Percentiles rank a stretch among this genome's conserved stretches.
phyloP scores from a whole-genome alignment of 768 basidiomycete genomes.

The Wakefieldia striispora region DNA sequence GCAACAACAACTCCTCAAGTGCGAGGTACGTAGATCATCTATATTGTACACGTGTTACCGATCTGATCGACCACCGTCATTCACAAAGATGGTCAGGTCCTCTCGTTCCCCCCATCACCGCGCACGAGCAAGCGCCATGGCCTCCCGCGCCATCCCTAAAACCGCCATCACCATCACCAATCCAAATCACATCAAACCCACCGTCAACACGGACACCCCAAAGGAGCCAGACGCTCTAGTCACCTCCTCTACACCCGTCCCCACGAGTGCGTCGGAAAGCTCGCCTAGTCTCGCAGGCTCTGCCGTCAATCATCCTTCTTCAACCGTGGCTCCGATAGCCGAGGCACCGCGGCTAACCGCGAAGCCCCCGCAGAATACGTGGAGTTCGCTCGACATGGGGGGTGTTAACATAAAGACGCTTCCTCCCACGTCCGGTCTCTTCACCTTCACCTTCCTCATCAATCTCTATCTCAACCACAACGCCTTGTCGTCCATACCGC shows the following conservation, averaged over 20 bases:
- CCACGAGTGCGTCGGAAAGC: conserved; percentile 31
- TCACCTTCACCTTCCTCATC: conserved; percentile 88
- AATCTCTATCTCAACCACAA: conserved; percentile 98
- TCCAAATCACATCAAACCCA: conserved; percentile 67
- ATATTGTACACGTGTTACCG: conserved; percentile 14
- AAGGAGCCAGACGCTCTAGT: conserved; percentile 32
- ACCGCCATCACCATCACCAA: conserved; percentile 90
- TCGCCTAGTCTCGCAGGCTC: conserved; percentile 35
- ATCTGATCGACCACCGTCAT: conserved; percentile 21
- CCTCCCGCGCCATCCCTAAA: conserved; percentile 82
- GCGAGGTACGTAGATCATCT: conserved; percentile 65
- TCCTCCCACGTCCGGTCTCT: conserved; percentile 70
- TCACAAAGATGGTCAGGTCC: conserved; percentile 70
- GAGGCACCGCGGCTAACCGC: conserved; percentile 65
- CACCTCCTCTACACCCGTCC: conserved; percentile 31
- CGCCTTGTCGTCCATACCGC: conserved; percentile 70
- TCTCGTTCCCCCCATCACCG: conserved; percentile 91
- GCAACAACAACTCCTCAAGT: conserved; percentile 92
- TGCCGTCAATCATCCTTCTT: conserved; percentile 63
- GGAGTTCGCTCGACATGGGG: conserved; percentile 95
- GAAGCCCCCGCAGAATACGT: conserved; percentile 71
- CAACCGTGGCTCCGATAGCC: conserved; percentile 70
- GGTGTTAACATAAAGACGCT: conserved; percentile 92
- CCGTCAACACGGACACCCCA: conserved; percentile 25
- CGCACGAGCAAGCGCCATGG: conserved; percentile 93